Evolutionary conservation across 2,329 filamentous ascomycete species (phyloP), one percentile per base, ranked within the genome.

Genomic region (Apiospora phragmitis): DNA sequence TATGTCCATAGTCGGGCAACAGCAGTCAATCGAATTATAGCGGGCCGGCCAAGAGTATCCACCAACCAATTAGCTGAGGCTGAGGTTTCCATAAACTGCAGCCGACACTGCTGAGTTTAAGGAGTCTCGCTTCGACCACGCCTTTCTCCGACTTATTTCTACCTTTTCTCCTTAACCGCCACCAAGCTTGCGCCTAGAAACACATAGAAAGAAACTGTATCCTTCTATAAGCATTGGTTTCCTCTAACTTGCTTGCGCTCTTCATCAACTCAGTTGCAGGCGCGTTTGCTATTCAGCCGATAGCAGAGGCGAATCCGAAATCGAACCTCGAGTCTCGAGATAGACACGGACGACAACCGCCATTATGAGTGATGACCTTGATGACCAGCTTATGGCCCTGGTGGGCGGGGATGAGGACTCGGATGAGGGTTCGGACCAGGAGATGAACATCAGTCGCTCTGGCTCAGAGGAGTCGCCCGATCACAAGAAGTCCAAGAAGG

Each of bases 361-460:
- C 26, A 47, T 70, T 72, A 87, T 74, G 77, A 97, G 97, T 94
- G 92, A 93, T 70, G 93, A 95, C 79, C 89, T 98, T 75, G 95
- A 98, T 80, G 94, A 95, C 77, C 95, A 98, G 85, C 91, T 98
- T 75, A 92, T 98, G 74, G 95, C 94, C 78, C 91, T 98, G 74
- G 96, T 95, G 69, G 96, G 94, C 77, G 94, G 93, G 75, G 92
- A 89, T 72, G 87, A 86, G 72, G 87, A 85, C 69, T 89, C 89
- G 71, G 89, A 89, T 76, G 89, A 89, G 81, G 87, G 84, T 70
- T 80, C 82, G 70, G 85, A 81, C 80, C 81, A 83, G 81, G 83
- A 84, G 78, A 84, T 85, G 81, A 85, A 85, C 76, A 82, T 83
- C 76, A 86, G 88, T 80, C 83, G 89, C 77, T 84, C 86, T 74